These are phyloP conservation scores for Pythium vanterpoolii DNA, from an alignment of 352 stramenopile genomes.

Conservation along the genomic window DNA sequence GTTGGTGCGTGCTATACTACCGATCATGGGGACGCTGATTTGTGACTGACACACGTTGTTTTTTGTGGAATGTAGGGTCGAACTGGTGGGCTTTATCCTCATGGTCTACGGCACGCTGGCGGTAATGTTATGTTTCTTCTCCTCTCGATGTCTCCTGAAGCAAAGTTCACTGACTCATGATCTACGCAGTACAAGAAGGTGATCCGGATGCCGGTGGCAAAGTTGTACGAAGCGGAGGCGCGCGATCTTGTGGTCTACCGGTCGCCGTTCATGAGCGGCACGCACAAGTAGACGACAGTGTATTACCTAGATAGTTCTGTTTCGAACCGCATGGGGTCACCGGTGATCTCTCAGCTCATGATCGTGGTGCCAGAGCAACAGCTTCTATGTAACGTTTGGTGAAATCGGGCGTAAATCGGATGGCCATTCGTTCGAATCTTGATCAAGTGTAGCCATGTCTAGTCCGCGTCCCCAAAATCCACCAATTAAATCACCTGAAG, in stretches of 20 bases:
- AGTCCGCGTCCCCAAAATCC: background rate
- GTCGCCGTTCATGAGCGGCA: constrained; percentile 69
- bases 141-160: background rate
- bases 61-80: constrained; percentile 31
- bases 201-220: constrained; percentile 38
- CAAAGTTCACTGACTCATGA: background rate
- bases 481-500: background rate
- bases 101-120: constrained; percentile 76
- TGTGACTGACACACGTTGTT: background rate
- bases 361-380: too few species aligned
- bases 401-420: too few species aligned
- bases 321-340: too few species aligned
- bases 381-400: too few species aligned
- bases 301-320: too few species aligned
- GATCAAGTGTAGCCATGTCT: background rate
- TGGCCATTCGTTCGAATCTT: background rate
- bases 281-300: constrained; percentile 64
- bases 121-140: constrained; percentile 32
- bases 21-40: background rate
- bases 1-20: constrained; percentile 51
- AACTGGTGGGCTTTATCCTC: constrained; percentile 63
- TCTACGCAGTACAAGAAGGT: constrained; percentile 73
- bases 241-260: constrained; percentile 40
- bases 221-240: constrained; percentile 49
- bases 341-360: too few species aligned